Evolutionary conservation across 345 rosid genomes (phyloP), one percentile per base, ranked within the genome.

Genomic region (Nasturtium officinale): DNA sequence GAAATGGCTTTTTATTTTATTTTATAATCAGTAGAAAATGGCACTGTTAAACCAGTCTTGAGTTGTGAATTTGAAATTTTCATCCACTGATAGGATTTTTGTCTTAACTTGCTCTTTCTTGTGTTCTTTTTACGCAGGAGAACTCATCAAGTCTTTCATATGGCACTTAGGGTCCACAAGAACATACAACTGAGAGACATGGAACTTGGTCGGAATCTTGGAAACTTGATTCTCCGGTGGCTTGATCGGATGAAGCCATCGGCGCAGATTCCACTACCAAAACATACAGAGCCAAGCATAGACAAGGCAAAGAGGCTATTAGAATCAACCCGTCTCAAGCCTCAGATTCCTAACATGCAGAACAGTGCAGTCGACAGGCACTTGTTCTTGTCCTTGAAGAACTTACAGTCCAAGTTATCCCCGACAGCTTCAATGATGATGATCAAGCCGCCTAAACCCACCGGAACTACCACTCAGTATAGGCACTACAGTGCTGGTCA

Each of bases 191-290:
- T 85, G 59, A 84, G 98, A 73, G 96, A 93, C 81, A 74, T 86
- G 62, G 88, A 86, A 77, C 82, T 93, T 61, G 98, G 98, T 60
- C 82, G 88, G 47, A 89, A 86, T 74, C 69, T 90, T 7, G 97
- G 98, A 32, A 93, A 88, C 84, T 63, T 95, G 91, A 85, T 91
- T 61, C 83, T 91, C 52, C 81, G 87, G 5, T 86, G 88, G 85
- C 92, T 94, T 59, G 88, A 89, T 72, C 76, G 80, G 33, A 85
- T 87, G 91, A 94, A 89, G 77, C 96, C 98, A 30, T 85, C 96
- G 9, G 97, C 97, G 40, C 86, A 85, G 72, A 89, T 91, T 57
- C 83, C 60, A 25, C 64, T 55, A 26, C 74, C 74, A 42, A 68
- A 68, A 53, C 30, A 53, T 2, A 45, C 33, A 43, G 67, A 60